Percentiles rank a stretch among this genome's conserved stretches.
These are phyloP conservation scores for Boletus sensibilis DNA, from an alignment of 768 basidiomycete species.

Conservation along the genomic window DNA sequence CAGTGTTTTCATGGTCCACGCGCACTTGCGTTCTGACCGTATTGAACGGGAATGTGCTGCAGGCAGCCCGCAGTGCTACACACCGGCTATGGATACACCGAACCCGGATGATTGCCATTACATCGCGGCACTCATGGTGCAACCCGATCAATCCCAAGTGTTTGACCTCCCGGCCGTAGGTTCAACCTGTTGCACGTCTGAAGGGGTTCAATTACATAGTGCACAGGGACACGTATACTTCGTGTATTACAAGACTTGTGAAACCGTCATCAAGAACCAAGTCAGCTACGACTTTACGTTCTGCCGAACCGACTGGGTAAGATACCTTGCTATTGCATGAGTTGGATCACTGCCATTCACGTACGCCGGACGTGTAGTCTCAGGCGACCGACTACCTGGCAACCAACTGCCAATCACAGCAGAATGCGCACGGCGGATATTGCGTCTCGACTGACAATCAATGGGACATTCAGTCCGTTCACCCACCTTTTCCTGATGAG, in stretches of 20 bases:
- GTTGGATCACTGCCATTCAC: not conserved
- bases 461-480: not conserved
- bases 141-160: not conserved
- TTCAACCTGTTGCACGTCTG: not conserved
- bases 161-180: not conserved
- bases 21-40: not conserved
- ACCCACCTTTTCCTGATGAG: not conserved
- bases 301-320: not conserved
- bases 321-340: not conserved
- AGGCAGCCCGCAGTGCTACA: not conserved
- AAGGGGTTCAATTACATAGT: not conserved
- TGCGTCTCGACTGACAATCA: too few species aligned
- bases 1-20: not conserved
- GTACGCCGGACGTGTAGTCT: not conserved
- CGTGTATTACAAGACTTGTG: not conserved
- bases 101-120: not conserved
- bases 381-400: too few species aligned
- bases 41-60: not conserved
- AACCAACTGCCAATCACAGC: too few species aligned
- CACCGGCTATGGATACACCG: not conserved
- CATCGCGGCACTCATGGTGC: not conserved
- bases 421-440: too few species aligned
- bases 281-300: accelerated
- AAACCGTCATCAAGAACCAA: not conserved
- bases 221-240: accelerated